These are phyloP conservation scores for Elsinoe ampelina DNA, from an alignment of 2,329 filamentous ascomycete species.

Conservation along the genomic window DNA sequence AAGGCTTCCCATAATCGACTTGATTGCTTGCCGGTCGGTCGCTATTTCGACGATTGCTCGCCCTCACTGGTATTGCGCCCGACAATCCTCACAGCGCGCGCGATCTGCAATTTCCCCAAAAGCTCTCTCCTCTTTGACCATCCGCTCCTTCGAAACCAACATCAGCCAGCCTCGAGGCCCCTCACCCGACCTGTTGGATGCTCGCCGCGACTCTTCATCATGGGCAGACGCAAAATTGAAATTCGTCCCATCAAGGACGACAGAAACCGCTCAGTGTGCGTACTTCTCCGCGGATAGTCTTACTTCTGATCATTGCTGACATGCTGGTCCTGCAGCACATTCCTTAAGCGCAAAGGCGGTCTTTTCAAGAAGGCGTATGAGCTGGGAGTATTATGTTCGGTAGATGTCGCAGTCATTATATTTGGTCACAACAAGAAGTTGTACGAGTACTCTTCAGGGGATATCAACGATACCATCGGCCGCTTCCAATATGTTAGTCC, in stretches of 20 bases:
- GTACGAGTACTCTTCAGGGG: conserved; percentile 90
- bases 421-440: conserved; percentile 99
- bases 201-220: conserved; percentile 33
- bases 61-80: conserved; percentile 7
- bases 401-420: conserved; percentile 97
- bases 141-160: conserved; percentile 9
- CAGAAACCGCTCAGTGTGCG: conserved; percentile 89
- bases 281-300: not conserved
- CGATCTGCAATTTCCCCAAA: not conserved
- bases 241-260: conserved; percentile 99
- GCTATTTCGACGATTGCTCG: not conserved
- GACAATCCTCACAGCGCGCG: not conserved
- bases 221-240: conserved; percentile 99
- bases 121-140: not conserved
- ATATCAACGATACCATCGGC: conserved; percentile 83
- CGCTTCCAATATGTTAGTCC: conserved; percentile 80
- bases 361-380: conserved; percentile 99
- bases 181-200: conserved; percentile 1
- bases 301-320: conserved; percentile 12
- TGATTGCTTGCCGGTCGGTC: not conserved
- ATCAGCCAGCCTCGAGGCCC: conserved; percentile 1
- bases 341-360: conserved; percentile 96
- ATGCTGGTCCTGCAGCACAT: conserved; percentile 54
- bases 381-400: conserved; percentile 92
- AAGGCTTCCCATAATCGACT: not conserved